A percentile compares a stretch with the other conserved stretches of the same genome.
These are phyloP conservation scores for Blastocystis sp. DNA, from an alignment of 352 stramenopile species.

Conservation along the genomic window DNA sequence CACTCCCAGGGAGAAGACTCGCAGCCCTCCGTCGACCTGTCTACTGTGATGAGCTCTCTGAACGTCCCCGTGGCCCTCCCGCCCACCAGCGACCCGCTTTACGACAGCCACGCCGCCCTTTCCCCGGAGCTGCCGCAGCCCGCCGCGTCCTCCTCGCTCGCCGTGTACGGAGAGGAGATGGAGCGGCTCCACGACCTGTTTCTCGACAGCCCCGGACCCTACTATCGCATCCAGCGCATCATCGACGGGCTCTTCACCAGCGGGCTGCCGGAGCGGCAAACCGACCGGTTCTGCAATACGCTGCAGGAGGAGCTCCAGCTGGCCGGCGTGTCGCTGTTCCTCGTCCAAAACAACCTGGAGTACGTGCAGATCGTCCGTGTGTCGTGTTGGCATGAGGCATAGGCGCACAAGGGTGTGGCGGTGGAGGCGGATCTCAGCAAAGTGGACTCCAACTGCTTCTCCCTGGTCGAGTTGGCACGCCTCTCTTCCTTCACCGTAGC, in stretches of 20 bases:
- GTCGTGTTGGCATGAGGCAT: neutral
- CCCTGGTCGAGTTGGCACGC: neutral
- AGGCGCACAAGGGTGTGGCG: neutral
- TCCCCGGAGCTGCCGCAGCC: neutral
- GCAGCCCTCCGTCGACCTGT: neutral
- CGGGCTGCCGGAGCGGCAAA: neutral
- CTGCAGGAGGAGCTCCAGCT: neutral
- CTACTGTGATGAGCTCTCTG: neutral
- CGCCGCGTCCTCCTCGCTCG: neutral
- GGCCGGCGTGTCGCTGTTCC: neutral
- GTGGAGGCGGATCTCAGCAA: neutral
- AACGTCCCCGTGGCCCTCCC: neutral
- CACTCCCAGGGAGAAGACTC: constrained; percentile 23
- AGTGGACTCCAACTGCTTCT: neutral
- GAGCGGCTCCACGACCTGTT: neutral
- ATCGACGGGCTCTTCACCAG: neutral
- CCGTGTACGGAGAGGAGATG: neutral
- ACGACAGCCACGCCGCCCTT: constrained; percentile 6
- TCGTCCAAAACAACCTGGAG: neutral
- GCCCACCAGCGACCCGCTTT: constrained; percentile 5
- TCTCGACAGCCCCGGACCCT: neutral
- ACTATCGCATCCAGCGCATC: neutral
- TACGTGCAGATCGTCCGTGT: neutral
- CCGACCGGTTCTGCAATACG: neutral
- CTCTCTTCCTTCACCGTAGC: no score